Base-by-base conservation (phyloP, 768 basidiomycete species). In the Mycena kentingensis region DNA sequence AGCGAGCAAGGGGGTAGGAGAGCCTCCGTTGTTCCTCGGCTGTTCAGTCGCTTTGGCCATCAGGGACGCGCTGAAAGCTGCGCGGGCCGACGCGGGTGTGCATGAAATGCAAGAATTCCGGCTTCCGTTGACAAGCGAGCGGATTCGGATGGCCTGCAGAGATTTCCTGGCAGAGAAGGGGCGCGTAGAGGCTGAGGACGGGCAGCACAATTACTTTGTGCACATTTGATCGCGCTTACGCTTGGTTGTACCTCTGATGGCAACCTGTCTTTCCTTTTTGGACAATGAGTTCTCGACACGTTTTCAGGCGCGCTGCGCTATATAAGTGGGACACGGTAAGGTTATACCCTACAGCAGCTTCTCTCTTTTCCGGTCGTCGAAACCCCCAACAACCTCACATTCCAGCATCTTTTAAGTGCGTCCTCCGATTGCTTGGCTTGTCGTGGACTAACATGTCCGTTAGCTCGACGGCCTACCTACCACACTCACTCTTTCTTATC, bases 41-140 rank as follows among this genome's bases (percentile, higher is more conserved):
- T 54, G 52, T 34, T 60, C 59, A 5, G 59, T 60, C n/a, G 59
- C 59, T 8, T 49, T 60, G 16, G 59, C 59, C 15, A 60, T 60
- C 35, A 51, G 59, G 11, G 46, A 60, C 28, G 59, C 59, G 21
- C 18, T 60, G 25, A 60, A 51, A 38, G 49, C 59, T 21, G 59
- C 59, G 12, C 37, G 59, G 22, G 39, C 18, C 19, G 59, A 60
- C 29, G 59, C 32, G 15, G 52, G 52, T 35, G 11, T 57, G 28
- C 38, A 32, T 15, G 59, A 60, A 32, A 10, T 60, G 35, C 59
- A 60, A 35, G 59, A 60, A 34, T 60, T 60, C 41, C 44, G 49
- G 19, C 31, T 60, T 32, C 59, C 59, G 2, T 34, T 60, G 5
- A 57, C 59, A n/a, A 57, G 59, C 21, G 59, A 60, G 24, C 48